Evolutionary conservation across 2,329 filamentous ascomycete genomes (phyloP).

Genomic region (Celoporthe dispersa): DNA sequence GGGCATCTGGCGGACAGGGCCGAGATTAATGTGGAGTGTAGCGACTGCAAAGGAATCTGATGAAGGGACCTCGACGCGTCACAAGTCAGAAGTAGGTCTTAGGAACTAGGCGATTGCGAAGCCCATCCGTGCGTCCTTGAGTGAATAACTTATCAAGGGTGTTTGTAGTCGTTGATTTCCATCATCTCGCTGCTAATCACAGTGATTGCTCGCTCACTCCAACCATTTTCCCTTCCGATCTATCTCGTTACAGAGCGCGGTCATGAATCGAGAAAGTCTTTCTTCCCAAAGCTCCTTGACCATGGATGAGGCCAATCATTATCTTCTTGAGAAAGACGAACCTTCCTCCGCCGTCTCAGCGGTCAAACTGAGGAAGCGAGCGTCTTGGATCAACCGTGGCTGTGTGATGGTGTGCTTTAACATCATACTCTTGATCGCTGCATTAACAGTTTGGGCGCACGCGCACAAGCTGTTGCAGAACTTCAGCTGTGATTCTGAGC

Average conservation of each 20-base stretch:
- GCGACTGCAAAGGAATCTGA: background rate
- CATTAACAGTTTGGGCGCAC: background rate
- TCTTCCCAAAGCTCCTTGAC: conserved; percentile 1
- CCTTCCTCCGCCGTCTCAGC: background rate
- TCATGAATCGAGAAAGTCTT: conserved; percentile 1
- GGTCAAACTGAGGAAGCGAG: background rate
- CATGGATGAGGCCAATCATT: background rate
- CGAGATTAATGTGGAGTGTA: background rate
- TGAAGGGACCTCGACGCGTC: background rate
- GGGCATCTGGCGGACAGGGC: background rate
- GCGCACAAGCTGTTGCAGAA: background rate
- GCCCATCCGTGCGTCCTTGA: background rate
- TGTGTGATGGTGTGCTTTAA: background rate
- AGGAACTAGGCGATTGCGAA: background rate
- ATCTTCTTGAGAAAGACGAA: background rate
- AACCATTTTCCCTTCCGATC: background rate
- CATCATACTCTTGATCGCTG: background rate
- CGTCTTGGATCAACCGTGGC: background rate
- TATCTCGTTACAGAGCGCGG: background rate
- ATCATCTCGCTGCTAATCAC: background rate
- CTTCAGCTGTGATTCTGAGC: background rate
- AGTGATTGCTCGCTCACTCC: background rate
- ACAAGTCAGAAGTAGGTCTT: background rate
- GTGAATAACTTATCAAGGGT: background rate
- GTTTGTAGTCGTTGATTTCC: background rate